phyloP scores from a whole-genome alignment of 129 eudicot species.

The Mikania micrantha region DNA sequence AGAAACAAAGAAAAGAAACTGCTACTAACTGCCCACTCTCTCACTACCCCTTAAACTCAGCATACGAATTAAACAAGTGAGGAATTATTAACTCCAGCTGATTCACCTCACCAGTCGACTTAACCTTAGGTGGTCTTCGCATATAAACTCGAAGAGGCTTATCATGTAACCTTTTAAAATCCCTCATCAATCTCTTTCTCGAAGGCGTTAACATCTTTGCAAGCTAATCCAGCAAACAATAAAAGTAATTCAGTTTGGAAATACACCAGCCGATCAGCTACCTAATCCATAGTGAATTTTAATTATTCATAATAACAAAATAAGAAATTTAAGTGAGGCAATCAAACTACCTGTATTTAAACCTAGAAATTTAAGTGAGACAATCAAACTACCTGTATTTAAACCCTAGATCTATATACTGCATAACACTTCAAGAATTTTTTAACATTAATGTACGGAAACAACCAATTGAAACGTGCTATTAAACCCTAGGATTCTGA shows the following conservation, averaged over 20 bases:
- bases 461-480: slow-evolving; percentile 1
- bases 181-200: slow-evolving; percentile 85
- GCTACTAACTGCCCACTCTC: no score
- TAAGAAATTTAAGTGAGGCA: not conserved
- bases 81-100: no score
- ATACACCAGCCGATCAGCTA: not conserved
- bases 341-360: slow-evolving; percentile 8
- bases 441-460: not conserved
- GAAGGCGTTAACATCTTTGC: slow-evolving; percentile 75
- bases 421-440: not conserved
- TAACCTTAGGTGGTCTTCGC: no score
- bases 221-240: slow-evolving; percentile 11
- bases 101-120: no score
- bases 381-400: slow-evolving; percentile 6
- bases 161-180: slow-evolving; percentile 79
- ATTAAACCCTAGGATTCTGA: slow-evolving; percentile 7
- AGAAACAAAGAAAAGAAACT: no score
- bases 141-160: no score
- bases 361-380: not conserved
- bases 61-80: no score
- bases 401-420: slow-evolving; percentile 32
- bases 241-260: slow-evolving; percentile 14
- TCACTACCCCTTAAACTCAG: no score
- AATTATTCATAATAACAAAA: not conserved
- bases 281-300: not conserved